Base-by-base conservation (phyloP, 306 rosid genomes). In the Medicago truncatula region DNA sequence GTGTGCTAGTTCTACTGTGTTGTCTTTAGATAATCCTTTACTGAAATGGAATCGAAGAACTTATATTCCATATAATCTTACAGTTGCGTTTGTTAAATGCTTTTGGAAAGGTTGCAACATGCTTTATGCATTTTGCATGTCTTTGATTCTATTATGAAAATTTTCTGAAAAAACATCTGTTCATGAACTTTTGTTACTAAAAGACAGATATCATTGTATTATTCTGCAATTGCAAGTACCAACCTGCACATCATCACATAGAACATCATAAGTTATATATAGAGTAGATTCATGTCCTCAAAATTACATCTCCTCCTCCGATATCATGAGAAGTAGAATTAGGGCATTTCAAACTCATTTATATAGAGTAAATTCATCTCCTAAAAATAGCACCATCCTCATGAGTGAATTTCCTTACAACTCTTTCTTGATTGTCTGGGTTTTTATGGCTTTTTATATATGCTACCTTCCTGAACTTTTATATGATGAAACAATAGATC, bases 401-500 rank as follows among this genome's bases (percentile, higher is more conserved):
- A 44, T 79, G 73, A 44, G 50, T 83, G 69, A 14, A 18, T 74
- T 31, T 65, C 60, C 39, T 79, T 15, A 49, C 53, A 40, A 57
- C 58, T 40, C 18, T 12, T n/a, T 15, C 41, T 60, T 60, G 15
- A 43, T 34, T 1, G 60, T 56, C 46, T 61, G 23, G 53, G 36
- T 25, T 79, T 39, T 50, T 65, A 43, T 63, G 70, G 61, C 13
- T 64, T 54, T 39, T 65, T 40, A 60, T 64, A n/a, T 41, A 11
- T 50, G 40, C 44, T 52, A 12, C 46, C 20, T 73, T 65, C 50
- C 75, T 64, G 36, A 47, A 59, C 79, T 71, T 36, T 21, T 66
- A 15, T 60, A 15, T 38, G 6, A 63, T 78, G 67, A 76, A 79
- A 77, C 53, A 50, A 76, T 67, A 88, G 90, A 88, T 88, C 80